phyloP scores from a whole-genome alignment of 768 basidiomycete species.

The Gyrodon lividus region DNA sequence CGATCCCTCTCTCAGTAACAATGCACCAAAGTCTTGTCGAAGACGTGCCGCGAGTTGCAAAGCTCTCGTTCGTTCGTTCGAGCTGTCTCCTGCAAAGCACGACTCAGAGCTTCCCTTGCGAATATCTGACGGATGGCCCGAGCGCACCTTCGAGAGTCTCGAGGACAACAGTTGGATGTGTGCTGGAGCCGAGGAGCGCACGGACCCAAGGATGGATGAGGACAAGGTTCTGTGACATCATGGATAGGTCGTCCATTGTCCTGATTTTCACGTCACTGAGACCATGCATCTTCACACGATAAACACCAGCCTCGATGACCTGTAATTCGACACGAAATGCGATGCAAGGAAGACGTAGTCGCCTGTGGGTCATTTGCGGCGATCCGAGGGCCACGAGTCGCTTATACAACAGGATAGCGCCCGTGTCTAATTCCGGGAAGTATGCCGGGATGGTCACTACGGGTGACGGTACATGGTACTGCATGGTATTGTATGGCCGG shows the following conservation, averaged over 20 bases:
- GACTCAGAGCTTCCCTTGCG: neutral
- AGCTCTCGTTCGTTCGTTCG: neutral
- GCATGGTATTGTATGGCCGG: neutral
- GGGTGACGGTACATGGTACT: neutral
- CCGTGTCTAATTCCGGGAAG: neutral
- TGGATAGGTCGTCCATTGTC: conserved; percentile 7
- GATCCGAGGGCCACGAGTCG: neutral
- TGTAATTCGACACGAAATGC: conserved; percentile 3
- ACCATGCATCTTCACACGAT: neutral
- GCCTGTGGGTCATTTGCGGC: neutral
- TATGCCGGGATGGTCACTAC: neutral
- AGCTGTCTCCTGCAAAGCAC: neutral
- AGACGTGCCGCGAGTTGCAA: conserved; percentile 1
- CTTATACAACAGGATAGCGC: neutral
- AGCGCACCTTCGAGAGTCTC: neutral
- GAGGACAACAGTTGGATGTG: conserved; percentile 3
- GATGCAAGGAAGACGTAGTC: conserved; percentile 12
- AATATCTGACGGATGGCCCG: neutral
- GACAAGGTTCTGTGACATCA: neutral
- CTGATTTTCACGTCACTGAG: conserved; percentile 10
- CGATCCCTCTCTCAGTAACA: neutral
- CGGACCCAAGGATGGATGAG: conserved; percentile 17
- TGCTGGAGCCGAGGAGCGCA: neutral
- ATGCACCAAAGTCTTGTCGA: conserved; percentile 8
- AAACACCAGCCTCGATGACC: neutral